These are phyloP conservation scores for Boletus subcaerulescens DNA, from an alignment of 768 basidiomycete genomes.

Conservation along the genomic window DNA sequence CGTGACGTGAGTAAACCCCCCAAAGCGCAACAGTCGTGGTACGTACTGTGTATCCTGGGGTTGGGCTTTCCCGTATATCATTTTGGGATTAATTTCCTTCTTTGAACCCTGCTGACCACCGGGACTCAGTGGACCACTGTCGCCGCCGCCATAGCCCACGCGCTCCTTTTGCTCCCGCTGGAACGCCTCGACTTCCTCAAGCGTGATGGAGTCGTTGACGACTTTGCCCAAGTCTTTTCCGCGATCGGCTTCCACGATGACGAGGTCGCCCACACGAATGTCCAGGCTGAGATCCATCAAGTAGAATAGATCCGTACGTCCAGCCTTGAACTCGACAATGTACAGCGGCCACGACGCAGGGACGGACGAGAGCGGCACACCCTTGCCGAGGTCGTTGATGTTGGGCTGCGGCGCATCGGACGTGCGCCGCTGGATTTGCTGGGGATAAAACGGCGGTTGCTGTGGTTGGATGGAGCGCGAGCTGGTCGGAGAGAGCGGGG, in stretches of 20 bases:
- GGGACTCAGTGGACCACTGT: conserved; percentile 49
- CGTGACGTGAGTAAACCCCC: conserved; percentile 5
- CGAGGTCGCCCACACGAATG: conserved; percentile 83
- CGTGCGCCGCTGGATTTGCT: conserved; percentile 37
- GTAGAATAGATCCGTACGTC: conserved; percentile 93
- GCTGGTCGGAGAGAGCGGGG: conserved; percentile 55
- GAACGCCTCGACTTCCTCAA: conserved; percentile 87
- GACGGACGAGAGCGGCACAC: conserved; percentile 82
- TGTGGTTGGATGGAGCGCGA: conserved; percentile 29
- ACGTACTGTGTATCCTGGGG: conserved; percentile 74
- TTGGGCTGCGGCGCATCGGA: conserved; percentile 36
- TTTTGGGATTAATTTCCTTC: conserved; percentile 96
- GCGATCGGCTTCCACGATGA: conserved; percentile 95
- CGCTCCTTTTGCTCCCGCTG: conserved; percentile 76
- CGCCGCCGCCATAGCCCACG: conserved; percentile 33
- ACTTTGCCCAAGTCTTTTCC: conserved; percentile 93
- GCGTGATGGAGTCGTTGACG: conserved; percentile 85
- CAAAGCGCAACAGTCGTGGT: neutral
- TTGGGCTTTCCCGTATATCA: conserved; percentile 88
- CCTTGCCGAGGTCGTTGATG: conserved; percentile 73
- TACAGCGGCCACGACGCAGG: conserved; percentile 85
- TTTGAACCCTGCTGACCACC: conserved; percentile 48
- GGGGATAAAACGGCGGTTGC: conserved; percentile 29
- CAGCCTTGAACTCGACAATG: conserved; percentile 98
- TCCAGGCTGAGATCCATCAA: conserved; percentile 62